phyloP scores from a whole-genome alignment of 768 basidiomycete species.

The Tylopilus balloui region DNA sequence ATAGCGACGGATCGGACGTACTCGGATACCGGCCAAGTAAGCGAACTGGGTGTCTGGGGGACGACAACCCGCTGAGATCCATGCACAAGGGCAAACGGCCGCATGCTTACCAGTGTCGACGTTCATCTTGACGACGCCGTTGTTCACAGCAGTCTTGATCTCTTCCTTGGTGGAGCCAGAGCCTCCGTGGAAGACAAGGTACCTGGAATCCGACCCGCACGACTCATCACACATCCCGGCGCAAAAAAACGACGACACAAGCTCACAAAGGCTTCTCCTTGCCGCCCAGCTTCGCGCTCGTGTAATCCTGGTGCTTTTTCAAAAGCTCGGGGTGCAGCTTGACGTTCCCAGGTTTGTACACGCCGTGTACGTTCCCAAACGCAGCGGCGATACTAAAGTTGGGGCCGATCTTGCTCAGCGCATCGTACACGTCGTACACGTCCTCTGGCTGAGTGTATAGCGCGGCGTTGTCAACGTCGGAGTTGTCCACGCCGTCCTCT shows the following conservation, averaged over 20 bases:
- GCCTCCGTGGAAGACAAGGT: conserved; percentile 99
- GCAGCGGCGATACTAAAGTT: conserved; percentile 98
- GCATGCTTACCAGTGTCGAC: conserved; percentile 71
- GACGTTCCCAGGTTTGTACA: conserved; percentile 99
- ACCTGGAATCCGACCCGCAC: conserved; percentile 52
- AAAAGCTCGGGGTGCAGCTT: conserved; percentile 87
- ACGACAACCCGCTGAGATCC: too few species aligned
- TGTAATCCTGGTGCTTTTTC: conserved; percentile 82
- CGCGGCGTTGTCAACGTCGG: conserved; percentile 85
- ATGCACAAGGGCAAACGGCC: too few species aligned
- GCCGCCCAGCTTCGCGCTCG: conserved; percentile 61
- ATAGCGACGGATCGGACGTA: conserved; percentile 28
- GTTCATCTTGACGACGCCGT: conserved; percentile 99
- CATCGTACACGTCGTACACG: conserved; percentile 84
- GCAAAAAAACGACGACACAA: background rate
- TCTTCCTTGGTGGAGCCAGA: conserved; percentile 97
- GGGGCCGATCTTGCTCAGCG: conserved; percentile 78
- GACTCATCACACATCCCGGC: too few species aligned
- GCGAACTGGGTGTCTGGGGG: conserved; percentile 83
- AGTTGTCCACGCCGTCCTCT: conserved; percentile 99
- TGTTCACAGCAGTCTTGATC: conserved; percentile 82
- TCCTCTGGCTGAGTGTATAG: conserved; percentile 98
- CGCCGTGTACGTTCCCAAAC: conserved; percentile 98
- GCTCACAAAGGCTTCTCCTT: conserved; percentile 79
- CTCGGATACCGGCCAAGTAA: conserved; percentile 81